Evolutionary conservation across 2,329 filamentous ascomycete species (phyloP).

Genomic region (Zalaria sp.): DNA sequence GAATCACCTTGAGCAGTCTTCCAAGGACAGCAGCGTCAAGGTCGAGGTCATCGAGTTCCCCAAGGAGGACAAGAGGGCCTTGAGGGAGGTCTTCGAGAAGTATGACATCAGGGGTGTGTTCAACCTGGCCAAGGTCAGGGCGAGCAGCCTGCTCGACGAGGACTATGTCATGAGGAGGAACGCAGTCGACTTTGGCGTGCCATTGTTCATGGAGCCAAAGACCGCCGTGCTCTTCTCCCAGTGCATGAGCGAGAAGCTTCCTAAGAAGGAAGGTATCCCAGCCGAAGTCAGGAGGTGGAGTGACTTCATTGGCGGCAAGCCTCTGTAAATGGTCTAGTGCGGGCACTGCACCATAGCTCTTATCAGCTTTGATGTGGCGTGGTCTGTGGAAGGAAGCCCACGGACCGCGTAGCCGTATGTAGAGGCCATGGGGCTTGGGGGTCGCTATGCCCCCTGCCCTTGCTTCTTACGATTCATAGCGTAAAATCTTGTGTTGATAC

Average conservation of each 20-base stretch:
- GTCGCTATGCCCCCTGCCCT: no score
- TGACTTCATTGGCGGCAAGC: conserved; percentile 82
- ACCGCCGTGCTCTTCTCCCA: conserved; percentile 91
- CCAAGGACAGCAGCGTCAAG: conserved; percentile 47
- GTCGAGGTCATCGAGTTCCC: conserved; percentile 96
- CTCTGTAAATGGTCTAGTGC: conserved; percentile 36
- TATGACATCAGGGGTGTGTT: conserved; percentile 93
- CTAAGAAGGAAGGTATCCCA: conserved; percentile 75
- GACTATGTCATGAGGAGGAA: conserved; percentile 99
- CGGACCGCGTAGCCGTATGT: no score
- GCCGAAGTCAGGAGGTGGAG: conserved; percentile 88
- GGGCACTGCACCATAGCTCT: no score
- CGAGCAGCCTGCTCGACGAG: conserved; percentile 73
- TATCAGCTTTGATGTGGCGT: no score
- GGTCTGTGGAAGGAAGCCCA: no score
- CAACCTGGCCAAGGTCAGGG: conserved; percentile 76
- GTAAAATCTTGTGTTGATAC: no score
- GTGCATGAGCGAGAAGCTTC: conserved; percentile 95
- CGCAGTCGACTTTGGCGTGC: conserved; percentile 94
- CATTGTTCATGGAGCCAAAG: conserved; percentile 98
- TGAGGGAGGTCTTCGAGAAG: conserved; percentile 91
- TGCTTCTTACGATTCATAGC: no score
- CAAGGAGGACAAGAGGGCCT: conserved; percentile 84
- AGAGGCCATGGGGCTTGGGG: no score
- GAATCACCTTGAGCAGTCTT: conserved; percentile 59